Evolutionary conservation across 768 basidiomycete species (phyloP).

Genomic region (Butyriboletus loyo): DNA sequence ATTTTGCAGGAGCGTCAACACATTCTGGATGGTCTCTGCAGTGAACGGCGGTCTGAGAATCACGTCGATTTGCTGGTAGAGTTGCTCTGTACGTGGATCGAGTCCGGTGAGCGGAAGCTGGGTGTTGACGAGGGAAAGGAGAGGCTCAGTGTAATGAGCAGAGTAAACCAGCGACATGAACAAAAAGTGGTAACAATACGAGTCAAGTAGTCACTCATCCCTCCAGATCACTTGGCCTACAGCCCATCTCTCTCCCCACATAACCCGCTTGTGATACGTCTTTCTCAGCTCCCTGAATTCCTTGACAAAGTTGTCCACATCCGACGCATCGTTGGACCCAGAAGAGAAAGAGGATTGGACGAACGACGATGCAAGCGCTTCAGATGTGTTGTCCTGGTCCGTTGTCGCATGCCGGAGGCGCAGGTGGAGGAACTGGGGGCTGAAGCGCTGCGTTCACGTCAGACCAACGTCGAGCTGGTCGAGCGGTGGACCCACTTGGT

Average conservation of each 20-base stretch:
- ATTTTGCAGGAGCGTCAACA: conserved; percentile 14
- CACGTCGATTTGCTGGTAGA: conserved; percentile 15
- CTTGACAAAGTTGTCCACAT: conserved; percentile 83
- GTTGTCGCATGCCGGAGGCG: conserved; percentile 85
- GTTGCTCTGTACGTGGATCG: conserved; percentile 8
- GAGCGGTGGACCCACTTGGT: conserved; percentile 56
- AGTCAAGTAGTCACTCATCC: conserved; percentile 42
- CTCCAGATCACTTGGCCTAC: conserved; percentile 84
- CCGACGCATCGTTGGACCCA: conserved; percentile 31
- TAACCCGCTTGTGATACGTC: conserved; percentile 88
- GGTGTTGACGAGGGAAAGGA: conserved; percentile 17
- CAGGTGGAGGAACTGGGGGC: conserved; percentile 84
- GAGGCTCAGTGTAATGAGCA: conserved; percentile 26
- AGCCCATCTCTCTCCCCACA: conserved; percentile 88
- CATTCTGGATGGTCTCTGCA: conserved; percentile 14
- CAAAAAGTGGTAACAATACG: conserved; percentile 3
- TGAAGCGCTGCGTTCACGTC: conserved; percentile 59
- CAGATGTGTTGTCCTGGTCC: conserved; percentile 87
- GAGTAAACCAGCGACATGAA: conserved; percentile 22
- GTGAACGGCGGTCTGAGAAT: conserved; percentile 22
- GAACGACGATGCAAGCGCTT: conserved; percentile 79
- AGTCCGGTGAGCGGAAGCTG: conserved; percentile 5
- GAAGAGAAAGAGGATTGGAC: conserved; percentile 54
- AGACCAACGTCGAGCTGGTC: conserved; percentile 5
- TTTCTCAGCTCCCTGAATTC: conserved; percentile 86